phyloP scores from a whole-genome alignment of 2,329 filamentous ascomycete genomes.

The Colletotrichum plurivorum region DNA sequence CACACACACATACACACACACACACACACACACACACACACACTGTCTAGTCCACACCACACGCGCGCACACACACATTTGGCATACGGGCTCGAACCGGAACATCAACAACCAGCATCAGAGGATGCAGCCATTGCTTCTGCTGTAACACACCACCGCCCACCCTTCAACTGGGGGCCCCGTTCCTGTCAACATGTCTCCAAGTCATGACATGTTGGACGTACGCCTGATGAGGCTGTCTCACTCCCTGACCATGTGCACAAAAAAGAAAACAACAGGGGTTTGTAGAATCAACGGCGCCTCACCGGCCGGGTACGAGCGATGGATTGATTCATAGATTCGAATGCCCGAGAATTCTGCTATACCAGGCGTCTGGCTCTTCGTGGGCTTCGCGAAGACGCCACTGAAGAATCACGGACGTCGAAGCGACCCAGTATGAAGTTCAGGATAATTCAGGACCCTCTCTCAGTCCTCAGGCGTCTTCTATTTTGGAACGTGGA shows the following conservation, averaged over 20 bases:
- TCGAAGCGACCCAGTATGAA: slow-evolving; percentile 19
- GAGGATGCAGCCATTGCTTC: background rate
- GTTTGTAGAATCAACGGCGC: slow-evolving; percentile 20
- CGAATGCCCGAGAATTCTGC: slow-evolving; percentile 16
- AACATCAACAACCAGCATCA: slow-evolving; percentile 22
- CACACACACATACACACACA: too few species aligned
- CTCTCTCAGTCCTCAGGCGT: slow-evolving; percentile 5
- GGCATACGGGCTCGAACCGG: slow-evolving; percentile 21
- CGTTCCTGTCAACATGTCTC: slow-evolving; percentile 30
- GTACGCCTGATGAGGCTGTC: slow-evolving; percentile 23
- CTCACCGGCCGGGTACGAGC: slow-evolving; percentile 24
- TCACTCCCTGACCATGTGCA: slow-evolving; percentile 26
- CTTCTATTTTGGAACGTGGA: slow-evolving; percentile 32
- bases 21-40: too few species aligned
- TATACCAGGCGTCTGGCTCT: background rate
- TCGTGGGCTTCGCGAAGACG: slow-evolving; percentile 30
- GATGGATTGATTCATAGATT: slow-evolving; percentile 12
- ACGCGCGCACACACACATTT: background rate
- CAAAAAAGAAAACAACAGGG: slow-evolving; percentile 13
- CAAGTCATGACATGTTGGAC: slow-evolving; percentile 35
- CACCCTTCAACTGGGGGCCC: slow-evolving; percentile 6
- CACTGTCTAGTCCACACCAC: background rate
- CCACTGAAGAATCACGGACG: slow-evolving; percentile 32
- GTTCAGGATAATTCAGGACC: slow-evolving; percentile 38
- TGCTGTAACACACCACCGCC: slow-evolving; percentile 18